Base-by-base conservation (phyloP, 169 alveolate genomes). In the Eimeria tenella region DNA sequence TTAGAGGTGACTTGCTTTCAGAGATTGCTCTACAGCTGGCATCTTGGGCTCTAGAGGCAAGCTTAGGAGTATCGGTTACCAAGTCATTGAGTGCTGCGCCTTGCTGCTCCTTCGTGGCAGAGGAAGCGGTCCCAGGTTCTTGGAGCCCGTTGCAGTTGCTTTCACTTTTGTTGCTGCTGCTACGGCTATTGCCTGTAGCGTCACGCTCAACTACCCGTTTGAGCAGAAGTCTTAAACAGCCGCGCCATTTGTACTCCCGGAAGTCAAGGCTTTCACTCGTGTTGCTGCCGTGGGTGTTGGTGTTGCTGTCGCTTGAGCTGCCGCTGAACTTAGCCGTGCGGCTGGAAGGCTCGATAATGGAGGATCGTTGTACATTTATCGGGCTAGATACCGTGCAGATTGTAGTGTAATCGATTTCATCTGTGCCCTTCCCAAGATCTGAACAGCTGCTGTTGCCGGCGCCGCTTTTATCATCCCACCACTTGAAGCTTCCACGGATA, bases 221-320 rank as follows among this genome's bases (percentile, higher is more conserved):
- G 42, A 81, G 74, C 31, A 58, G 60, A 23, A 81, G 74, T 10
- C 53, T 53, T 71, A 81, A 52, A 23, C 89, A 71, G 58, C 89
- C 89, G 58, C 74, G 73, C 89, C 89, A 81, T 25, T 58, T 55
- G 89, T 25, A 21, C 74, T 81, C 89, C 73, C 73, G 23, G 89
- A 25, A 23, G 89, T 21, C 55, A 7, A 71, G 89, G 73, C 89
- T 50, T 13, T 49, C 42, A 15, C 65, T 19, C n/a, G 13, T 55
- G 53, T 56, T 81, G 89, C 74, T 52, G 74, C 13, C 56, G 75
- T 42, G 31, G 70, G 56, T 15, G 89, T 81, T 81, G 53, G 0
- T 81, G 11, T 74, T 82, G 90, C 53, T 49, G 79, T 31, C 11
- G 79, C 79, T n/a, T 10, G 50, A 4, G n/a, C 79, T 68, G 79